Percentiles rank a stretch among this genome's conserved stretches.
These are phyloP conservation scores for Linnemannia zychae DNA, from an alignment of 192 early-diverging fungal species.

Conservation along the genomic window DNA sequence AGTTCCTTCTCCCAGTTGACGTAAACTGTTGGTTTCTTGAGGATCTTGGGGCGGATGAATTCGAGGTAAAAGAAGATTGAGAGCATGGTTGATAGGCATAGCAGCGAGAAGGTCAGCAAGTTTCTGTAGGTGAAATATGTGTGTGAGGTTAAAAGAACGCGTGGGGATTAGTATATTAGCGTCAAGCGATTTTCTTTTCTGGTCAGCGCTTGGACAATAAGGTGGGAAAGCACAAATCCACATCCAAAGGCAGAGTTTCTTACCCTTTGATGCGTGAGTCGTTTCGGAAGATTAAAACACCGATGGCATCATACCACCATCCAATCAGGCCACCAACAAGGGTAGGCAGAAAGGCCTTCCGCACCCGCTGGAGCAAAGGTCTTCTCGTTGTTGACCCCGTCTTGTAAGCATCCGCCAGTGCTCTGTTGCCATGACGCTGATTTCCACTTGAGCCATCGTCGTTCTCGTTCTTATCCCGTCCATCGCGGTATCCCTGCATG, in stretches of 20 bases:
- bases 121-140: constrained; percentile 5
- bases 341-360: constrained; percentile 25
- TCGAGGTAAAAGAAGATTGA: constrained; percentile 54
- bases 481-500: constrained; percentile 38
- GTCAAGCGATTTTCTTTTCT: too few species aligned
- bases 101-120: constrained; percentile 44
- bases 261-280: constrained; percentile 55
- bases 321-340: constrained; percentile 22
- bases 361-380: constrained; percentile 26
- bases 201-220: too few species aligned
- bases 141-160: too few species aligned
- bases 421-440: not conserved
- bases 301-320: constrained; percentile 48
- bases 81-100: constrained; percentile 39
- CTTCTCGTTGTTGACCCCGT: constrained; percentile 14
- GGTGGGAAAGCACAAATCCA: too few species aligned
- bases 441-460: not conserved
- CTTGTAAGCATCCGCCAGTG: not conserved
- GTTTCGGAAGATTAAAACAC: constrained; percentile 33
- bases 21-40: constrained; percentile 36
- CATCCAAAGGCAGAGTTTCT: not conserved
- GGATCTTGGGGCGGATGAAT: constrained; percentile 35
- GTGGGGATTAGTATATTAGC: too few species aligned
- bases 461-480: constrained; percentile 4
- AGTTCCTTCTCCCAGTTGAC: constrained; percentile 52